phyloP scores from a whole-genome alignment of 345 rosid species.

The Punica granatum region DNA sequence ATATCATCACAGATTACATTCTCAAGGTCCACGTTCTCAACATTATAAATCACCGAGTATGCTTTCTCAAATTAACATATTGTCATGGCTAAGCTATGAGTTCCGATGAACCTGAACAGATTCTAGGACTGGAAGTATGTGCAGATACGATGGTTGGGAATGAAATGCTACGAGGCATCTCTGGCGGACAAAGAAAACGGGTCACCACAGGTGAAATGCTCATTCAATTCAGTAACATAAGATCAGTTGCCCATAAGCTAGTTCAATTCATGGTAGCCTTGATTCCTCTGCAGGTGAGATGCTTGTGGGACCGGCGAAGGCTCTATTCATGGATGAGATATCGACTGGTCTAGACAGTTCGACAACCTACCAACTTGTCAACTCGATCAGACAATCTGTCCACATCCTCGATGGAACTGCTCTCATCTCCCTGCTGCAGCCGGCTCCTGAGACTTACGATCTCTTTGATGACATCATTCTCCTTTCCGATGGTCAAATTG shows the following conservation, averaged over 20 bases:
- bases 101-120: conserved; percentile 23
- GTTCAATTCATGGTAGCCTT: not conserved
- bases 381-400: conserved; percentile 24
- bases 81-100: too few relatives aligned
- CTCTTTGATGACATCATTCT: conserved; percentile 25
- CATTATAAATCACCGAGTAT: not conserved
- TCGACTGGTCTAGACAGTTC: conserved; percentile 42
- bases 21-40: conserved; percentile 46
- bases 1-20: conserved; percentile 62
- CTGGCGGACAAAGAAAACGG: conserved; percentile 83
- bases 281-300: conserved; percentile 25
- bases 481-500: conserved; percentile 19
- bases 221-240: too few relatives aligned
- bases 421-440: conserved; percentile 38
- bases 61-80: too few relatives aligned
- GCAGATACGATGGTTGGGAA: too few relatives aligned
- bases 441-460: conserved; percentile 33
- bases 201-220: conserved; percentile 53
- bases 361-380: conserved; percentile 34
- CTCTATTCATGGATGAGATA: conserved; percentile 45
- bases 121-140: conserved; percentile 59
- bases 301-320: conserved; percentile 40
- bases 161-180: conserved; percentile 70
- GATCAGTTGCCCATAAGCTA: not conserved
- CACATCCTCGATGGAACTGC: conserved; percentile 31